phyloP scores from a whole-genome alignment of 257 asterid species.

The Plectranthus barbatus region DNA sequence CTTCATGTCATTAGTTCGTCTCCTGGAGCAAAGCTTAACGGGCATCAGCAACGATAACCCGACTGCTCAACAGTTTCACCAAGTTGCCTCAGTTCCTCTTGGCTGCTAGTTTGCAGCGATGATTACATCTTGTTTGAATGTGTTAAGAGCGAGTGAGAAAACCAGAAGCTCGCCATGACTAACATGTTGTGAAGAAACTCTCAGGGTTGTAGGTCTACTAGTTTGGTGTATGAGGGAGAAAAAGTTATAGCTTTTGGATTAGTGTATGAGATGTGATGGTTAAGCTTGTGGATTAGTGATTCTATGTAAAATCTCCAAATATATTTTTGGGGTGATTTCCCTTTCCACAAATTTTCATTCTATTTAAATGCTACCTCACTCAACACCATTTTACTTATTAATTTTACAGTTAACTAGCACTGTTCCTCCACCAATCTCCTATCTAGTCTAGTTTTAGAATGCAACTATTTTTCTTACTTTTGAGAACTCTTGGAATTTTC shows the following conservation, averaged over 20 bases:
- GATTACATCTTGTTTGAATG: conserved; percentile 17
- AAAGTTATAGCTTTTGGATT: not conserved
- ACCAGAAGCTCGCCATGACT: conserved; percentile 42
- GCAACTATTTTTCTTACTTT: too few relatives aligned
- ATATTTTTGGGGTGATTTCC: not conserved
- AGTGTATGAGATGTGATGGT: not conserved
- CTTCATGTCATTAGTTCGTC: conserved; percentile 68
- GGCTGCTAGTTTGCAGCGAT: conserved; percentile 34
- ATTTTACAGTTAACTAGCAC: too few relatives aligned
- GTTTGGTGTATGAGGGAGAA: not conserved
- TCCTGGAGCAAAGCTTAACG: conserved; percentile 64
- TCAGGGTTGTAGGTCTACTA: not conserved
- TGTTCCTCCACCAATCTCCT: too few relatives aligned
- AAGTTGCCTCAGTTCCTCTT: conserved; percentile 31
- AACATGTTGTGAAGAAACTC: conserved; percentile 17
- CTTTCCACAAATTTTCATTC: not conserved
- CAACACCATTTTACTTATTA: not conserved
- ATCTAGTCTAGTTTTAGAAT: too few relatives aligned
- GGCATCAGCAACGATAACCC: conserved; percentile 29
- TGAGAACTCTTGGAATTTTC: too few relatives aligned
- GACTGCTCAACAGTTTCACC: conserved; percentile 47
- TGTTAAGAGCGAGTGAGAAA: conserved; percentile 53
- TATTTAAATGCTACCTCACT: not conserved
- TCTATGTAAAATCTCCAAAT: too few relatives aligned
- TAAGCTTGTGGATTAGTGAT: too few relatives aligned